A percentile compares a stretch with the other conserved stretches of the same genome.
Conservation (phyloP, 179 eudicot genomes). For the Dionaea muscipula region DNA sequence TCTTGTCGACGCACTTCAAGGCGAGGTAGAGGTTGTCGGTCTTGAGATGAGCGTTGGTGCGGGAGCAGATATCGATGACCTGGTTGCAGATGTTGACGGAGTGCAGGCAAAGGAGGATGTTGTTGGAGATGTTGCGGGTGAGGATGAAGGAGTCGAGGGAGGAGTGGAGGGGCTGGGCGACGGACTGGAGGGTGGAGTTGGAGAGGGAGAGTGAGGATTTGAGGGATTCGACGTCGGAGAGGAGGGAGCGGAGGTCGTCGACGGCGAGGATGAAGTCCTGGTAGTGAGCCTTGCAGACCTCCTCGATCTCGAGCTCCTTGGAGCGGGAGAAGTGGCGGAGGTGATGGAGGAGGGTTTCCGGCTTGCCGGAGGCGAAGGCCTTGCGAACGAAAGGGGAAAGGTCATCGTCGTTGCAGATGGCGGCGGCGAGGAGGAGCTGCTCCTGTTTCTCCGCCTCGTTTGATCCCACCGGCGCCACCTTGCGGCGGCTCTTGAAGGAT, state of each 20-base stretch:
- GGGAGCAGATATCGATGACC: constrained; percentile 47
- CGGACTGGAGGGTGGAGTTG: constrained; percentile 54
- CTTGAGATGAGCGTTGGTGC: constrained; percentile 41
- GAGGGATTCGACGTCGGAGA: constrained; percentile 79
- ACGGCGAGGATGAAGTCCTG: constrained; percentile 93
- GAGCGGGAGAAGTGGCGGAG: constrained; percentile 52
- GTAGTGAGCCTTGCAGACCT: constrained; percentile 77
- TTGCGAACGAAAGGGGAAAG: constrained; percentile 68
- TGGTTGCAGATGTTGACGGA: constrained; percentile 28
- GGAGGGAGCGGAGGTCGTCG: constrained; percentile 84
- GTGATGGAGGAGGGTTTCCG: constrained; percentile 56
- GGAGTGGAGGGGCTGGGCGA: constrained; percentile 47
- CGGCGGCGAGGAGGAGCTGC: constrained; percentile 76
- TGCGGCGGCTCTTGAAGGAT: too few relatives aligned
- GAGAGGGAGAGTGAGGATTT: constrained; percentile 55
- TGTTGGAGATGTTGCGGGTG: constrained; percentile 29
- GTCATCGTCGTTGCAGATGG: constrained; percentile 82
- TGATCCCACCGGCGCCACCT: too few relatives aligned
- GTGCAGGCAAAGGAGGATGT: constrained; percentile 35
- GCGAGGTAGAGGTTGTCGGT: constrained; percentile 54
- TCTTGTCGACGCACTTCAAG: constrained; percentile 44
- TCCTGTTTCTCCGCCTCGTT: too few relatives aligned
- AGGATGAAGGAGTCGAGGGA: constrained; percentile 54
- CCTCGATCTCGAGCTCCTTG: constrained; percentile 81
- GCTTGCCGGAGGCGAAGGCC: constrained; percentile 65